Conservation (phyloP, 192 early-diverging fungal genomes). For the Spizellomyces punctatus region DNA sequence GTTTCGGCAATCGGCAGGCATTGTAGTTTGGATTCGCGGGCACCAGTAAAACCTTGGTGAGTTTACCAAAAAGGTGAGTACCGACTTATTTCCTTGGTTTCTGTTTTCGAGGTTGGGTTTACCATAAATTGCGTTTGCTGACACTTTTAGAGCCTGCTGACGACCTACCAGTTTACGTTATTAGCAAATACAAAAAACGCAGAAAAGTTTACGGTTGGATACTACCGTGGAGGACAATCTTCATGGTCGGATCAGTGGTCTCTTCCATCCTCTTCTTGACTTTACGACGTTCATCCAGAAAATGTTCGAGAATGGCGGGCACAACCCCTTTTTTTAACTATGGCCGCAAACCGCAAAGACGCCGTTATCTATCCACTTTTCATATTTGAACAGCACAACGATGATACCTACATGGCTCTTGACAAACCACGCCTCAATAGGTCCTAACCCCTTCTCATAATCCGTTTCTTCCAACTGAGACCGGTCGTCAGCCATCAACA, state of each 20-base stretch:
- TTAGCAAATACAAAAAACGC: too few relatives aligned
- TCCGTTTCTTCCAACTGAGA: neutral
- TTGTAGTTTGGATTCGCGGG: too few relatives aligned
- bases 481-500: neutral
- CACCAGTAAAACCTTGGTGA: too few relatives aligned
- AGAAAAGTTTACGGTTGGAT: too few relatives aligned
- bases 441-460: neutral
- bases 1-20: too few relatives aligned
- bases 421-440: neutral
- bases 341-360: too few relatives aligned
- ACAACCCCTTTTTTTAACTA: slow-evolving; percentile 9
- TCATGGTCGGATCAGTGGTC: slow-evolving; percentile 7
- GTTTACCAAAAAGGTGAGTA: too few relatives aligned
- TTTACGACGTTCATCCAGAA: neutral
- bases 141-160: slow-evolving; percentile 5
- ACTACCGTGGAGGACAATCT: slow-evolving; percentile 1
- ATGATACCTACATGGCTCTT: neutral
- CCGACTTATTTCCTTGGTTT: too few relatives aligned
- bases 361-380: neutral
- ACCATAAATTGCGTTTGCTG: neutral
- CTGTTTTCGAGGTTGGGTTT: too few relatives aligned
- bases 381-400: neutral
- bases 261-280: slow-evolving; percentile 9
- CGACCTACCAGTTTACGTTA: neutral
- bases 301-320: neutral